Percentiles rank a stretch among this genome's conserved stretches.
These are phyloP conservation scores for Aspergillus bridgeri DNA, from an alignment of 495 filamentous ascomycete genomes.

Conservation along the genomic window DNA sequence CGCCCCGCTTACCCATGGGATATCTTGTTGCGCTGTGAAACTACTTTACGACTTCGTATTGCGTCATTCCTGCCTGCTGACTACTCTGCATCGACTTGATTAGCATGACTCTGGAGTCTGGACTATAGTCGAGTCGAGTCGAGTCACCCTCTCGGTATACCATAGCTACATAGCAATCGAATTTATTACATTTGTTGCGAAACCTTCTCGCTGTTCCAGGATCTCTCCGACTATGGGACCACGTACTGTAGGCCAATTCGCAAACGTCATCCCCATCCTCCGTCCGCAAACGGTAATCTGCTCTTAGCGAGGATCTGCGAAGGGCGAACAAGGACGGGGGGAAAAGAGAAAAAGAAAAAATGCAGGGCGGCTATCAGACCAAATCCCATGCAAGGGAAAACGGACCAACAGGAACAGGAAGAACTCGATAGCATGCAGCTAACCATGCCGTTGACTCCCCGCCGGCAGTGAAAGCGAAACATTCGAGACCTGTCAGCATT, in stretches of 20 bases:
- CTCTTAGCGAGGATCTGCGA: neutral
- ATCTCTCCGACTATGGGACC: neutral
- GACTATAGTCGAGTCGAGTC: too few species aligned
- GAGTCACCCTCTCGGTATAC: neutral
- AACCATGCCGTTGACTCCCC: neutral
- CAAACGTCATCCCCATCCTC: neutral
- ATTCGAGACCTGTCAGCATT: conserved; percentile 20
- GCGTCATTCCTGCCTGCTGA: neutral
- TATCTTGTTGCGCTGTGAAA: neutral
- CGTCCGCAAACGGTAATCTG: neutral
- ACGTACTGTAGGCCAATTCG: neutral
- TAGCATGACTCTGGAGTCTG: neutral
- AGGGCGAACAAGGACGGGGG: neutral
- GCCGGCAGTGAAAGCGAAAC: neutral
- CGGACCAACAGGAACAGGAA: neutral
- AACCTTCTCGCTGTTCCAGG: neutral
- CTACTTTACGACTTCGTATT: neutral
- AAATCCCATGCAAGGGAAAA: neutral
- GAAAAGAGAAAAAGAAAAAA: neutral
- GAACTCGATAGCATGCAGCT: neutral
- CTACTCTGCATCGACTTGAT: neutral
- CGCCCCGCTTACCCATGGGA: neutral
- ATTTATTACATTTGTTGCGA: neutral
- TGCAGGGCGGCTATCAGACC: neutral
- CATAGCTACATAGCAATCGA: neutral